Evolutionary conservation across 2,329 filamentous ascomycete genomes (phyloP), one percentile per base, ranked within the genome.

Genomic region (Botrytis deweyae): DNA sequence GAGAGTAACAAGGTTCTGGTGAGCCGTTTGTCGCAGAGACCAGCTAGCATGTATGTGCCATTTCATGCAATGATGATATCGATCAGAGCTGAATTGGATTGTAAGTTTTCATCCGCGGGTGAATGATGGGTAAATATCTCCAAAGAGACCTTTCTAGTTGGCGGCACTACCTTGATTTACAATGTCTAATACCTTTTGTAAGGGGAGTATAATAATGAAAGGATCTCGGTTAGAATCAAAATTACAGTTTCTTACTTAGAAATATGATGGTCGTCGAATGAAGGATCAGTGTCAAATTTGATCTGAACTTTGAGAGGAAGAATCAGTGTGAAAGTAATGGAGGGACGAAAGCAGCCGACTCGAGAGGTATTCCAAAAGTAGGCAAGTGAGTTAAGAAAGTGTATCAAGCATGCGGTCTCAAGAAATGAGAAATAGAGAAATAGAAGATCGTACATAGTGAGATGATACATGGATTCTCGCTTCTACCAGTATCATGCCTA

Each of bases 181-280:
- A 29, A 29, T 58, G 2, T 33, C 3, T 29, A 4, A 29, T 29
- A 18, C 3, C 6, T 8, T 58, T 58, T 2, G 5, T 58, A 58
- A 9, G 6, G 14, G 2, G 3, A 4, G 7, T 18, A 1, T 1
- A 29, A 29, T 3, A 9, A 58, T 18, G 14, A 16, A 6, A 29
- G n/a, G 6, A 33, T 29, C 2, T 16, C 14, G 6, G 52, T 14
- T 29, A 29, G 7, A n/a, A 58, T 3, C 3, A 18, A 58, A 58
- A 18, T 6, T 58, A 58, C 29, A 29, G 14, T 18, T 29, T 58
- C 16, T 29, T n/a, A 9, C 3, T 18, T 18, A 9, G 52, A 58
- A 6, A 29, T 29, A 1, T 58, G n/a, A 18, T 18, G n/a, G n/a
- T 33, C 5, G n/a, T 58, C 29, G 7, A 9, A 29, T 33, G n/a